phyloP scores from a whole-genome alignment of 768 basidiomycete genomes.

The Cyclocybe aegerita region DNA sequence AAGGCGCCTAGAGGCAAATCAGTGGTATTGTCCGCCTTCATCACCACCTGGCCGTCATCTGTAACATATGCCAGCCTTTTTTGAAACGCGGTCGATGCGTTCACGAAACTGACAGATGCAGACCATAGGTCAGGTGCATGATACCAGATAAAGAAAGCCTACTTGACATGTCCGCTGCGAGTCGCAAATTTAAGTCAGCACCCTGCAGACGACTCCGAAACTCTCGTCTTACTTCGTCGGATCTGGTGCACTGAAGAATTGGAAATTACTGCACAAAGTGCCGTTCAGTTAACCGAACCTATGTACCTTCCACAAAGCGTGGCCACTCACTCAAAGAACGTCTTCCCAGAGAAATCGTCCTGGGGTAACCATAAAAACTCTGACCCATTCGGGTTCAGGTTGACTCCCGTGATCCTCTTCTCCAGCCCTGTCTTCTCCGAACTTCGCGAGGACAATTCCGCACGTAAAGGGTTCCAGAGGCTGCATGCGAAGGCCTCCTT shows the following conservation, averaged over 20 bases:
- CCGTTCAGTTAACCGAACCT: slow-evolving; percentile 3
- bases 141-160: slow-evolving; percentile 21
- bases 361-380: slow-evolving; percentile 65
- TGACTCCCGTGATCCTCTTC: slow-evolving; percentile 22
- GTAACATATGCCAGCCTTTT: slow-evolving; percentile 57
- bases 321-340: slow-evolving; percentile 64
- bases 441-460: too few relatives aligned
- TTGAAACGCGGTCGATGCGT: slow-evolving; percentile 52
- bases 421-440: too few relatives aligned
- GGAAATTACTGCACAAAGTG: slow-evolving; percentile 40
- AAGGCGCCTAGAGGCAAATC: slow-evolving; percentile 52
- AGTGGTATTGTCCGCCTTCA: slow-evolving; percentile 78
- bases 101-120: slow-evolving; percentile 44
- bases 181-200: slow-evolving; percentile 5
- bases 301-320: not conserved
- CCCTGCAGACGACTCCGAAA: slow-evolving; percentile 10
- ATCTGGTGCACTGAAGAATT: slow-evolving; percentile 60
- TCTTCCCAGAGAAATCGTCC: slow-evolving; percentile 62
- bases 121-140: not conserved
- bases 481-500: too few relatives aligned
- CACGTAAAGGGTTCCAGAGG: too few relatives aligned
- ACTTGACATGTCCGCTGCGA: slow-evolving; percentile 71
- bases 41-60: slow-evolving; percentile 61
- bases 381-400: slow-evolving; percentile 47
- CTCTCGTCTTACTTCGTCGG: slow-evolving; percentile 57